Evolutionary conservation across 192 early-diverging fungal species (phyloP), one percentile per base, ranked within the genome.

Genomic region (Anaeromyces robustus): DNA sequence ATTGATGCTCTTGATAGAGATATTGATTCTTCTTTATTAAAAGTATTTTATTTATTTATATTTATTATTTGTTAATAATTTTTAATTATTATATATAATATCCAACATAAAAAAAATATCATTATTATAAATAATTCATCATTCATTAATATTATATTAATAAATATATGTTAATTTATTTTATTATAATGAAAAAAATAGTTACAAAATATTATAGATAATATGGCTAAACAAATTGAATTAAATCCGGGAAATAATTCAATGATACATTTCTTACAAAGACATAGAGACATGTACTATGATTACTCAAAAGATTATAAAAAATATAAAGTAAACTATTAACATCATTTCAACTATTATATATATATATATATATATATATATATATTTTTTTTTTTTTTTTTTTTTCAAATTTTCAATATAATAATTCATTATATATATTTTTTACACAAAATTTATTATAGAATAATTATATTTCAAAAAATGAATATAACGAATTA

Each of bases 261-360:
- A 29, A 92, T 91, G 87, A 86, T 92, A 68, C 93, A 94, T 81
- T 86, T 93, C 83, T 83, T 95, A 0, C 92, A 94, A 83, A 82
- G 93, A 37, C 93, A 95, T 80, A 86, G 91, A 29, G 93, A 94
- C 78, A 94, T 93, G 59, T 84, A 93, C 13, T 94, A 92, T 80
- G 93, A 95, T 80, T 94, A 92, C 82, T 89, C 87, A n/a, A 92
- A 90, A 79, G 94, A 95, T 80, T 94, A 92, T 83, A 87, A 90
- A 79, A 90, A 89, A 80, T 91, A 89, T 78, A 92, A 91, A 84
- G 92, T 92, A 87, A 30, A 19, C n/a, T n/a, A n/a, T n/a, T n/a
- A n/a, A n/a, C n/a, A n/a, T n/a, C n/a, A n/a, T n/a, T n/a, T n/a
- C n/a, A n/a, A n/a, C n/a, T n/a, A n/a, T n/a, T n/a, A n/a, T n/a